These are phyloP conservation scores for Pseudisothecium myosuroides DNA, from an alignment of 225 moss, liverwort and hornwort species.

Conservation along the genomic window DNA sequence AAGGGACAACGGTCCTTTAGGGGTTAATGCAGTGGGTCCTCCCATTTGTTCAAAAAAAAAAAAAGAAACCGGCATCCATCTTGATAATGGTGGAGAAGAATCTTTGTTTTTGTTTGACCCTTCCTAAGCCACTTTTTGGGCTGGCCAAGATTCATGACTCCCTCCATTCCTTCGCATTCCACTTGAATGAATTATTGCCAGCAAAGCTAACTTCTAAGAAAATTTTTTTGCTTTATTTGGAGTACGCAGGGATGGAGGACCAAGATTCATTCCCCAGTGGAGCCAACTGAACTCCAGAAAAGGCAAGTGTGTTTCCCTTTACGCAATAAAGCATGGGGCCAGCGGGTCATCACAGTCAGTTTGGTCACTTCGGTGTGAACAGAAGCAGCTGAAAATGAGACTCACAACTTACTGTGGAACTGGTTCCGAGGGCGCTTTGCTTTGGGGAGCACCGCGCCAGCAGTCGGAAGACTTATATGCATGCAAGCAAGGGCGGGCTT, in stretches of 20 bases:
- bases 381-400: background rate
- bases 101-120: too few species aligned
- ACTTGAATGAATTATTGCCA: background rate
- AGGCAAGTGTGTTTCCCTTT: background rate
- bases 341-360: fast-evolving
- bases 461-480: background rate
- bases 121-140: background rate
- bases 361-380: background rate
- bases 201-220: too few species aligned
- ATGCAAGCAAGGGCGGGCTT: background rate
- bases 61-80: too few species aligned
- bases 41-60: too few species aligned
- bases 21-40: too few species aligned
- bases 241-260: background rate
- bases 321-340: background rate
- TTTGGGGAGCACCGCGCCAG: background rate
- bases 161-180: background rate
- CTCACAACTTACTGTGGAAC: background rate
- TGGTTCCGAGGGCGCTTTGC: background rate
- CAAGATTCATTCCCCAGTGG: background rate
- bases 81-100: too few species aligned
- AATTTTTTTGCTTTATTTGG: background rate
- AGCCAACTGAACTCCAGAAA: background rate
- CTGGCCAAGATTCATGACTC: background rate
- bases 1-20: too few species aligned